Conservation (phyloP, 352 stramenopile species). For the Thalassiosira mediterranea region DNA sequence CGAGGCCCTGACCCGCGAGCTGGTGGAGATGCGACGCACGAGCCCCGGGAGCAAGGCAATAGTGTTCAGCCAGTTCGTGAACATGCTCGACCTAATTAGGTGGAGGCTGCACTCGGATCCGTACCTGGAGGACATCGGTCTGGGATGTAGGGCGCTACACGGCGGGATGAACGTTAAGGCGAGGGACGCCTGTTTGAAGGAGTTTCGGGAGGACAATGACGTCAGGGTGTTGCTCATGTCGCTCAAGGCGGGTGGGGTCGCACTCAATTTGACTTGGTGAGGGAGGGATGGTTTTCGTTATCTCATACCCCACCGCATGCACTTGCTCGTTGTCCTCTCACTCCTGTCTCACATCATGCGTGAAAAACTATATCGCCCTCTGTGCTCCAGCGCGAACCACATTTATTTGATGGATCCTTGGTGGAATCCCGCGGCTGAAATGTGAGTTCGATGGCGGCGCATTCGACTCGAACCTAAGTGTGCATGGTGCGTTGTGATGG, state of each 20-base stretch:
- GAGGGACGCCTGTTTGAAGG: conserved; percentile 84
- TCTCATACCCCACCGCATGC: no score
- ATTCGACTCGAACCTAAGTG: no score
- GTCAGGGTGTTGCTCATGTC: conserved; percentile 97
- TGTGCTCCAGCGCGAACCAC: conserved; percentile 94
- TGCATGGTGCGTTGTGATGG: no score
- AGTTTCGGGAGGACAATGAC: conserved; percentile 89
- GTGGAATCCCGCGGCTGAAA: conserved; percentile 92
- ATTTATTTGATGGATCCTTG: conserved; percentile 95
- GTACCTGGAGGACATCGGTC: conserved; percentile 73
- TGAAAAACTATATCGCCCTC: no score
- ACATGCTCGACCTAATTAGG: conserved; percentile 98
- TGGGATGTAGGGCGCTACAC: conserved; percentile 77
- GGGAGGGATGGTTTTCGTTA: no score
- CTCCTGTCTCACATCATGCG: no score
- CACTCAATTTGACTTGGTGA: conserved; percentile 94
- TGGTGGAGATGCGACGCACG: conserved; percentile 91
- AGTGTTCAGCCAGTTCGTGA: conserved; percentile 98
- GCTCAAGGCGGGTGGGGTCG: conserved; percentile 97
- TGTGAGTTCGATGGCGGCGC: no score
- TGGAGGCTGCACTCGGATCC: conserved; percentile 90
- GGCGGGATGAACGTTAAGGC: conserved; percentile 87
- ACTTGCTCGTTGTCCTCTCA: no score
- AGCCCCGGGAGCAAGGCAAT: conserved; percentile 97
- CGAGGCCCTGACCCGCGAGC: conserved; percentile 96